Base-by-base conservation (phyloP, 371 early-diverging fungal species). In the Rhizomucor miehei region DNA sequence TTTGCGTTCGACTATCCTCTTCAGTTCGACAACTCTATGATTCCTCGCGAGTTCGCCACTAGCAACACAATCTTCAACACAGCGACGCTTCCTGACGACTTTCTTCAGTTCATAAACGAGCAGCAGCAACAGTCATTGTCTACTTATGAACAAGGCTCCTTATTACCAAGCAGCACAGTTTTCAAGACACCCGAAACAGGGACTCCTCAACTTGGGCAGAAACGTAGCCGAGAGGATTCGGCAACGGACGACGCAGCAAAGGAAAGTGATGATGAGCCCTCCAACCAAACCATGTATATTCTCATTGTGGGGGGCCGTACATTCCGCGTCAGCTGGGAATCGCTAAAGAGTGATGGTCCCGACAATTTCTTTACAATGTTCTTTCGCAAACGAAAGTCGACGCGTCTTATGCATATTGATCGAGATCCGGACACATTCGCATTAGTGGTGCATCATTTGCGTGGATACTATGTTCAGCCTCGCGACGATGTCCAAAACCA, bases 391-490 rank as follows among this genome's bases (percentile, higher is more conserved):
- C 73, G 58, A 52, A 75, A 51, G 44, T 44, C 37, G 19, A 54
- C 65, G 25, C 75, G 53, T 20, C 63, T 56, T 8, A 65, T 86
- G 70, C 71, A 82, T 54, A 66, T 86, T 56, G 81, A 86, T 52
- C 69, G 84, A 34, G 81, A 81, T 51, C 74, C 84, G 19, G 75
- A 75, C 16, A 69, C 69, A 2, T 86, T 86, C 66, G 67, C 71
- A 29, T 58, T 77, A 19, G 74, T 86, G 59, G 77, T 78, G 39
- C 77, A 75, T 44, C 80, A 84, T 64, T 63, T 86, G 51, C 75
- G 82, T 44, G 86, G 86, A 13, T 86, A 86, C 51, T 72, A 75
- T 58, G 62, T 84, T 25, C 66, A 67, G 20, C 77, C 83, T 1
- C 58, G 47, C 20, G 80, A 81, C 41, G 82, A 82, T 51, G 37